Base-by-base conservation (phyloP, 148 eudicot genomes). In the Rhododendron kiyosumense region DNA sequence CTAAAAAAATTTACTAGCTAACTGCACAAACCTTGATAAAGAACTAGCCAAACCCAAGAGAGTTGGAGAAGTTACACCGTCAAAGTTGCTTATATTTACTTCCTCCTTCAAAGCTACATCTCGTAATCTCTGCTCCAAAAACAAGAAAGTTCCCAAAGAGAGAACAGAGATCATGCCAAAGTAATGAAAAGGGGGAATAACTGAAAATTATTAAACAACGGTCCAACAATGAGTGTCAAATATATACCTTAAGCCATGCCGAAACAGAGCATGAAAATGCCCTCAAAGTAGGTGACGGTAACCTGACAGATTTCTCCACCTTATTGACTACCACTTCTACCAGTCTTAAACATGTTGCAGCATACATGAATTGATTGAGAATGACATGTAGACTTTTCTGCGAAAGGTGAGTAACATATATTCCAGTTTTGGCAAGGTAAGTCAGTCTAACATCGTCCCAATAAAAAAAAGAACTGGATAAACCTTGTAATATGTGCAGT, bases 21-120 rank as follows among this genome's bases (percentile, higher is more conserved):
- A 51, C 67, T 76, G 74, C 74, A 81, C 92, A 81, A 88, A 93
- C 99, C 98, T 95, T 89, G 98, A 92, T 84, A 97, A 88, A 81
- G 99, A 92, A 92, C 93, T 95, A 30, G 94, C 88, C 86, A 97
- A 84, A 38, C 96, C 99, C 93, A 97, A 89, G 32, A 97, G 91
- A 73, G 99, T 93, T 67, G 94, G 92, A 87, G 91, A 83, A 82
- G 89, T 89, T 83, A 88, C 88, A 54, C 85, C 54, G 69, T 89
- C 85, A 22, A 91, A 87, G 84, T 86, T 91, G 59, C 34, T 89
- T 41, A 93, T 88, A 87, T 88, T 92, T 28, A 89, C 89, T 89
- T 97, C 97, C 91, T 95, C 98, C 75, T 90, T 91, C 92, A 95
- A 91, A 73, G 99, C 96, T 90, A 94, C 89, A 83, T 92, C 92